Percentiles rank a stretch among this genome's conserved stretches.
Evolutionary conservation across 2,329 filamentous ascomycete species (phyloP).

Genomic region (Beauveria australis): DNA sequence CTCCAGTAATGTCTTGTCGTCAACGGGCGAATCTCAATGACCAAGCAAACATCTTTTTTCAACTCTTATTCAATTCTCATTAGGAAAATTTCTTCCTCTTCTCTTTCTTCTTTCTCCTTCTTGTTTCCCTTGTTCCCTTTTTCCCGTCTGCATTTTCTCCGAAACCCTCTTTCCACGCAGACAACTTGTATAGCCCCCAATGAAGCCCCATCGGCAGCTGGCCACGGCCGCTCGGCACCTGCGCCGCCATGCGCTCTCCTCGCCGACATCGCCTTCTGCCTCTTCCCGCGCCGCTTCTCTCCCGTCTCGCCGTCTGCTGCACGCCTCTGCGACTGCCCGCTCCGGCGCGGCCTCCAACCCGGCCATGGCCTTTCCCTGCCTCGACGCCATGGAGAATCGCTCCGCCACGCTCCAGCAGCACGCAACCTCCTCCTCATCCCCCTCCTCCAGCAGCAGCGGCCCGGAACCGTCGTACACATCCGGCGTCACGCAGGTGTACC

Average conservation of each 20-base stretch:
- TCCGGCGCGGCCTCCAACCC: conserved; percentile 59
- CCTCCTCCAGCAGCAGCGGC: conserved; percentile 53
- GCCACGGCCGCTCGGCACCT: conserved; percentile 7
- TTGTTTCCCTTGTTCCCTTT: accelerated
- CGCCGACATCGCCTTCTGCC: not conserved
- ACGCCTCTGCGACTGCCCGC: conserved; percentile 11
- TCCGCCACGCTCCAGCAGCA: conserved; percentile 55
- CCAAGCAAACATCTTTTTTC: not conserved
- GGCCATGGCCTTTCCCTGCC: conserved; percentile 81
- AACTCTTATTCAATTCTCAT: not conserved
- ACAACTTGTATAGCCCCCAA: not conserved
- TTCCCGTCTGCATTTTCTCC: not conserved
- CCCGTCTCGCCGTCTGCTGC: not conserved
- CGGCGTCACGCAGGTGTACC: conserved; percentile 72
- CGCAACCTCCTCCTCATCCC: conserved; percentile 22
- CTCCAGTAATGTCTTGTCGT: not conserved
- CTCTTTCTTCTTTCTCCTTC: too few species aligned
- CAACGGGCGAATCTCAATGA: not conserved
- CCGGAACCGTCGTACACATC: conserved; percentile 93
- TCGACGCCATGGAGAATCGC: conserved; percentile 73
- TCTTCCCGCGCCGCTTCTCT: not conserved
- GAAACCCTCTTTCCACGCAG: too few species aligned
- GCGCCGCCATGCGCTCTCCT: conserved; percentile 2
- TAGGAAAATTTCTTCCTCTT: not conserved
- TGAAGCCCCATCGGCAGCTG: conserved; percentile 11